A percentile compares a stretch with the other conserved stretches of the same genome.
Evolutionary conservation across 2,329 filamentous ascomycete species (phyloP).

Genomic region (Trichoderma sp.): DNA sequence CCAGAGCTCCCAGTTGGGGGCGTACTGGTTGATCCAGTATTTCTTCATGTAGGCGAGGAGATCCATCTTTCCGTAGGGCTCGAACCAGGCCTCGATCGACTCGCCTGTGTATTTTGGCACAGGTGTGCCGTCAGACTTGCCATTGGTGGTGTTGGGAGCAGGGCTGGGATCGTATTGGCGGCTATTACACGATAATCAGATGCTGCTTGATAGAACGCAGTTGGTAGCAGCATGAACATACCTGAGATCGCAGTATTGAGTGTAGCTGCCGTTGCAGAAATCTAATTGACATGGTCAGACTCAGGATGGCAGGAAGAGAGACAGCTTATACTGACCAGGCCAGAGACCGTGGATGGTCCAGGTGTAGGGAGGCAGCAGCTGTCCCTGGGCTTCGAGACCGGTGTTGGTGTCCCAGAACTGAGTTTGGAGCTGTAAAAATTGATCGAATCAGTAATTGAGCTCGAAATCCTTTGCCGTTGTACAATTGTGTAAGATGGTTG

Average conservation of each 20-base stretch:
- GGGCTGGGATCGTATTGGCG: slow-evolving; percentile 64
- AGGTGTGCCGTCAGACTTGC: slow-evolving; percentile 48
- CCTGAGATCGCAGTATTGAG: slow-evolving; percentile 64
- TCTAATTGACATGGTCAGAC: slow-evolving; percentile 29
- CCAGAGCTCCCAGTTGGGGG: slow-evolving; percentile 61
- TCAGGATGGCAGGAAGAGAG: not conserved
- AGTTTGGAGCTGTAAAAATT: slow-evolving; percentile 45
- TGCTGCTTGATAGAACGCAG: not conserved
- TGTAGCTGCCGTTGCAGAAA: slow-evolving; percentile 54
- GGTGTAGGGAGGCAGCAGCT: slow-evolving; percentile 54
- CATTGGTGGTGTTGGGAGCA: slow-evolving; percentile 62
- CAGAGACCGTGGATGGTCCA: slow-evolving; percentile 63
- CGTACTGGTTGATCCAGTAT: slow-evolving; percentile 58
- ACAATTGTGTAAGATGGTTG: not conserved
- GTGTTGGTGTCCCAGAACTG: slow-evolving; percentile 67
- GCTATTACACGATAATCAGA: slow-evolving; percentile 24
- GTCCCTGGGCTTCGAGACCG: slow-evolving; percentile 55
- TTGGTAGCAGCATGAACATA: slow-evolving; percentile 8
- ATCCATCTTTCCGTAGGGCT: slow-evolving; percentile 56
- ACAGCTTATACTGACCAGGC: slow-evolving; percentile 38
- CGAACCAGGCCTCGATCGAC: slow-evolving; percentile 57
- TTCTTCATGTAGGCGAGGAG: slow-evolving; percentile 65
- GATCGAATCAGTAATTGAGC: not conserved
- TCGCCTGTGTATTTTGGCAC: slow-evolving; percentile 59
- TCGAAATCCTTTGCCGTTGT: not conserved